phyloP scores from a whole-genome alignment of 2,329 filamentous ascomycete species.

The Chaetomium sp. region DNA sequence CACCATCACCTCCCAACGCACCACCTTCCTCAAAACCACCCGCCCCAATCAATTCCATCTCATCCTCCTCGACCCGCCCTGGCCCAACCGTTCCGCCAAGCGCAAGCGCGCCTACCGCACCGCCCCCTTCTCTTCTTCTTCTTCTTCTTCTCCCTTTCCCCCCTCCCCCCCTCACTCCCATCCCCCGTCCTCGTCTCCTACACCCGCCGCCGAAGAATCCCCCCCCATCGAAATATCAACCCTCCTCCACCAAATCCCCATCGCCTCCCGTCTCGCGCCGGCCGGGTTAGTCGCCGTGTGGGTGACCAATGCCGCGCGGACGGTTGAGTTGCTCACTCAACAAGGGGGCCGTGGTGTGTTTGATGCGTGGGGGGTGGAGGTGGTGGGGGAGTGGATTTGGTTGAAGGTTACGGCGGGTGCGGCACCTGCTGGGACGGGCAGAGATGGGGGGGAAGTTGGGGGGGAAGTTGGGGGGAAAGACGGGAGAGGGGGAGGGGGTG shows the following conservation, averaged over 20 bases:
- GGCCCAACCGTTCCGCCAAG: conserved; percentile 70
- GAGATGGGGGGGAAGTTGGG: no score
- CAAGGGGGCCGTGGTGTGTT: conserved; percentile 47
- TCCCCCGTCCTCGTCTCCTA: no score
- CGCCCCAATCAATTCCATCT: conserved; percentile 57
- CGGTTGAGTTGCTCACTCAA: conserved; percentile 44
- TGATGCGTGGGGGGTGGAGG: conserved; percentile 57
- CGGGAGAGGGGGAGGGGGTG: conserved; percentile 35
- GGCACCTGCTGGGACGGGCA: no score
- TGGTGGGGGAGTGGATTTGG: conserved; percentile 70
- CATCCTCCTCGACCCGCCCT: conserved; percentile 69
- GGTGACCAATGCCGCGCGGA: conserved; percentile 66
- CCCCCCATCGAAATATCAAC: background rate
- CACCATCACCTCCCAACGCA: background rate
- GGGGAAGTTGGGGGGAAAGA: no score
- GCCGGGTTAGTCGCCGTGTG: conserved; percentile 62
- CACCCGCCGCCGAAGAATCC: no score
- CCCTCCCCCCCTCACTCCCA: no score
- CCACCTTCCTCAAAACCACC: conserved; percentile 35
- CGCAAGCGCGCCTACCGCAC: conserved; percentile 44
- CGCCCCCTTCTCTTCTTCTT: conserved; percentile 39
- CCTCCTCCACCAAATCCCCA: conserved; percentile 49
- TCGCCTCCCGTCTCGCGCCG: conserved; percentile 46
- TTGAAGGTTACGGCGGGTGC: conserved; percentile 59
- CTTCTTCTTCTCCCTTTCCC: conserved; percentile 25